Base-by-base conservation (phyloP, 352 stramenopile species). In the Phytophthora ohioensis region DNA sequence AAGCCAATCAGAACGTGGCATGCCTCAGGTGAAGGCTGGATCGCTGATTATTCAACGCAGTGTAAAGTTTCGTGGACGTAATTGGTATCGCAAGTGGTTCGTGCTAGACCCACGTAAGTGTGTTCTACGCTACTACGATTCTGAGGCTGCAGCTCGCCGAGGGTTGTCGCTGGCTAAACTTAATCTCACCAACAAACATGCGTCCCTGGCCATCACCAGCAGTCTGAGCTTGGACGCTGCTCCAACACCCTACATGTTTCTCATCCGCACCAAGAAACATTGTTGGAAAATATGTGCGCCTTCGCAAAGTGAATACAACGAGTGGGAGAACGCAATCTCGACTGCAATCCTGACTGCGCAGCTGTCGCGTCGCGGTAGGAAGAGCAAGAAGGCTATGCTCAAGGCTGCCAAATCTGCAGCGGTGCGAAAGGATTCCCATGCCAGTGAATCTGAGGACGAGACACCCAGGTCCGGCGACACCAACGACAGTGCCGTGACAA, bases 21-120 rank as follows among this genome's bases (percentile, higher is more conserved):
- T 65, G 15, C 46, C 64, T 36, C 45, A 74, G 35, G 71, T 80
- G 41, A 90, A 93, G 54, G 61, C 76, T 1, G 86, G 84, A 1
- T 75, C 71, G 5, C 58, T 94, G 6, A 94, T 94, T 51, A 79
- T 94, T 34, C 81, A 94, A 63, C 82, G 86, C 45, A 87, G 78
- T 60, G 73, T 91, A 41, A 91, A 91, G 58, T 91, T 91, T 34
- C 84, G 82, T 8, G 84, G 85, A 21, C 76, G 80, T 4, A 81
- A 91, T 51, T 94, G 86, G 86, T 94, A 94, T 43, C 81, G 84
- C 45, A 94, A 94, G 67, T 94, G 86, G 86, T 91, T 94, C 63
- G 82, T 91, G 2, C 57, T 94, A 7, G 83, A 94, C 57, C 73
- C 69, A 6, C 71, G 67, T 30, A 91, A 92, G 69, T 80, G 78